These are phyloP conservation scores for Wallacemonas rigidus DNA, from an alignment of 208 protist genomes.

Conservation along the genomic window DNA sequence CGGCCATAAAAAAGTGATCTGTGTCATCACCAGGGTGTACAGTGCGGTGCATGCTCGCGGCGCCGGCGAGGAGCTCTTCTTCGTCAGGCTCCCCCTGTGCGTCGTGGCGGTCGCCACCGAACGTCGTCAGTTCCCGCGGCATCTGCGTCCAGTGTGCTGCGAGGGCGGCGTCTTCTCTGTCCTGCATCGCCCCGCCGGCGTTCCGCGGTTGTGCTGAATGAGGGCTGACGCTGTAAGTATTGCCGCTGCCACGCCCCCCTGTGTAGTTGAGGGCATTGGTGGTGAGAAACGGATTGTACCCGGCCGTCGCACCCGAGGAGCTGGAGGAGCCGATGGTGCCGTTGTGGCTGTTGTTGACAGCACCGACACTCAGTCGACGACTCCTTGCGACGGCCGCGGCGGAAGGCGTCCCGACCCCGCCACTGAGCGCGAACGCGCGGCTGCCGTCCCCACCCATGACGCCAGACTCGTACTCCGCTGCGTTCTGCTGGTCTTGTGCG, in stretches of 20 bases:
- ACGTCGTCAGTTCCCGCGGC: not conserved
- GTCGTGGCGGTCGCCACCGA: not conserved
- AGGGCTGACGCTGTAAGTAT: not conserved
- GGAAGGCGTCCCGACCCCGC: constrained; percentile 6
- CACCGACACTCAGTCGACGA: constrained; percentile 1
- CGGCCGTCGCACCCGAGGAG: not conserved
- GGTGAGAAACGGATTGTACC: constrained; percentile 6
- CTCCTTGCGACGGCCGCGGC: not conserved
- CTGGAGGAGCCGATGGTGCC: not conserved
- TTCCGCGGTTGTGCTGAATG: too few species aligned
- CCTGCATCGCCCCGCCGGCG: not conserved
- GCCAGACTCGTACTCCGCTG: constrained; percentile 14
- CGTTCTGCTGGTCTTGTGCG: constrained; percentile 15
- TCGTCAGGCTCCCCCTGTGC: not conserved
- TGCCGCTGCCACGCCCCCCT: not conserved
- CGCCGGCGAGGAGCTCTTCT: not conserved
- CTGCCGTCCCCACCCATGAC: constrained; percentile 14
- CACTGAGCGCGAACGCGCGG: constrained; percentile 19
- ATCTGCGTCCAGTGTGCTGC: not conserved
- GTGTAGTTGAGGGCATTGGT: constrained; percentile 10
- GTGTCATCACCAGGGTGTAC: constrained; percentile 12
- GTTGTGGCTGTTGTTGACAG: not conserved
- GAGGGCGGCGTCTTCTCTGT: not conserved
- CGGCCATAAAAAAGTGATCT: constrained; percentile 9
- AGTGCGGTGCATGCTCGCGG: not conserved